Evolutionary conservation across 768 basidiomycete species (phyloP), one percentile per base, ranked within the genome.

Genomic region (Suillus brevipes): DNA sequence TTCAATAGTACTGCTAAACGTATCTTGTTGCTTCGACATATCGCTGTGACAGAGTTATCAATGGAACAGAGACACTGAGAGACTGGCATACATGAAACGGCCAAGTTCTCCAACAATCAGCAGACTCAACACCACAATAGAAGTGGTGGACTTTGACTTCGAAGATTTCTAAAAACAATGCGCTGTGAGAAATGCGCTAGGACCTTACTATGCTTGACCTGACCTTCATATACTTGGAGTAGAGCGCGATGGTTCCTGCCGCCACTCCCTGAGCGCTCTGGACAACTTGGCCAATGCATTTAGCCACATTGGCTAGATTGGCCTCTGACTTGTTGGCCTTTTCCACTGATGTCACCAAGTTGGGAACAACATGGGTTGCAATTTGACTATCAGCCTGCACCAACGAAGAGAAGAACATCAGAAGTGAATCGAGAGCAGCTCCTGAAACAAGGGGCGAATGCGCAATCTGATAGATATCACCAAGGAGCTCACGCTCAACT

Each of bases 51-150:
- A 42, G 20, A 37, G 0, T 53, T 16, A 65, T 66, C 66, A 37
- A 63, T 62, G 63, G 36, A 67, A 60, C 9, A 6, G n/a, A 61
- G 38, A 45, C 3, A 18, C 14, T 42, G 60, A 52, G 61, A 47
- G 40, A 14, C 14, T 23, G 49, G 64, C 45, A 79, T 64, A 97
- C 96, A 93, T 89, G 71, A 89, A 89, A 40, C 96, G 89, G 38
- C 97, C 97, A 47, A 99, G 84, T 76, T 99, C 97, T 56, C 97
- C 97, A 59, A 99, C 82, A 47, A 94, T 90, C 16, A 97, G 81
- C 62, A 99, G 81, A 69, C 94, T 92, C 28, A 99, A 84, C 38
- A 94, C 89, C 8, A 94, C 83, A 47, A 89, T 81, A 1, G 86
- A 82, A 20, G 90, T 77, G 67, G 86, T 87, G 8, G 89, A 84